A percentile compares a stretch with the other conserved stretches of the same genome.
phyloP scores from a whole-genome alignment of 805 yeast genomes.

The Lipomyces starkeyi region DNA sequence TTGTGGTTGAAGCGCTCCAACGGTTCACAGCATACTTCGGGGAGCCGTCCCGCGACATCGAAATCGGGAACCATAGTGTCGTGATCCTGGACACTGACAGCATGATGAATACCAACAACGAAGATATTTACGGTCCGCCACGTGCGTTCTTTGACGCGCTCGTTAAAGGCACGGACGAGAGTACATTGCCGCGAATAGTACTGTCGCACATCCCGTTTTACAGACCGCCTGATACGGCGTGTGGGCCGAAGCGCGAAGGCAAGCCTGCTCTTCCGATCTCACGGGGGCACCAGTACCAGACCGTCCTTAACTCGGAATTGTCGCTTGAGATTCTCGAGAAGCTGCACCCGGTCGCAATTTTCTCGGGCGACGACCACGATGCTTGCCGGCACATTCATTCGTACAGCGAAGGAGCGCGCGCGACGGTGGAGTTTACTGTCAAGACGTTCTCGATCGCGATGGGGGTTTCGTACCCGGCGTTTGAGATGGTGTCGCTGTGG shows the following conservation, averaged over 20 bases:
- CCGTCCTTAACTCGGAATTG: conserved; percentile 71
- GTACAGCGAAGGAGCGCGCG: conserved; percentile 38
- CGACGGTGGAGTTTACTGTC: conserved; percentile 73
- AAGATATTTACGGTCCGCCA: conserved; percentile 56
- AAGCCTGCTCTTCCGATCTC: conserved; percentile 66
- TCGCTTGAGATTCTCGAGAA: conserved; percentile 63
- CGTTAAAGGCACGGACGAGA: conserved; percentile 33
- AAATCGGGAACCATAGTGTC: conserved; percentile 71
- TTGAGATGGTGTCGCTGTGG: conserved; percentile 74
- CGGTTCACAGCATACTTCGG: conserved; percentile 81
- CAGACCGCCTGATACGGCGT: conserved; percentile 63
- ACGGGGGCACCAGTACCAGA: conserved; percentile 86
- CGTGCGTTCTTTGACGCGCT: conserved; percentile 55
- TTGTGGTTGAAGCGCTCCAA: conserved; percentile 59
- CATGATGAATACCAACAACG: conserved; percentile 62
- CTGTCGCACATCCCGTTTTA: conserved; percentile 88
- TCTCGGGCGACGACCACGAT: conserved; percentile 97
- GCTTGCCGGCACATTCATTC: conserved; percentile 79
- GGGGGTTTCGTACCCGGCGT: conserved; percentile 85
- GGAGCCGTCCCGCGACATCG: conserved; percentile 58
- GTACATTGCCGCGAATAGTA: conserved; percentile 64
- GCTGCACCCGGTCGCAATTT: conserved; percentile 69
- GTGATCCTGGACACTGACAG: conserved; percentile 85
- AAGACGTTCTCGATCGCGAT: conserved; percentile 92
- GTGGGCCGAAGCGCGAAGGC: conserved; percentile 83